Base-by-base conservation (phyloP, 2,329 filamentous ascomycete species). In the Didymella keratinophila region DNA sequence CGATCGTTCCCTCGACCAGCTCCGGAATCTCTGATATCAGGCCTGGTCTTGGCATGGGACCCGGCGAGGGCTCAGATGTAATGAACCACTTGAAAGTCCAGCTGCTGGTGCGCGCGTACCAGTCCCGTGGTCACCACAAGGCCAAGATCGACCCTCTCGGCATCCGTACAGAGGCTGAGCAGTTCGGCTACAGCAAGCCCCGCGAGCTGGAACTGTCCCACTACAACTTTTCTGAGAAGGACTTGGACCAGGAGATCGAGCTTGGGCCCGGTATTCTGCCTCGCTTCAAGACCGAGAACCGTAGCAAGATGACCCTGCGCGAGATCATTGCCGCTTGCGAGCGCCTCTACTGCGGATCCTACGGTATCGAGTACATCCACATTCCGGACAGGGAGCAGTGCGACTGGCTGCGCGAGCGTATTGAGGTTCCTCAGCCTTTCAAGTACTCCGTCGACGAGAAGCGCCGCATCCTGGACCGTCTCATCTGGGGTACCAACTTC, bases 401-500 rank as follows among this genome's bases (percentile, higher is more conserved):
- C 82, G 95, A 99, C 81, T 99, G 95, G 95, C 88, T 99, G 63
- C 89, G 95, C 72, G 91, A 97, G 80, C 92, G 95, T 64, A 86
- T 98, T 70, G 95, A 99, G 82, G 90, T 98, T 50, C 94, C 94
- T 44, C 87, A 89, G 71, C 93, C 95, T 12, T 99, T 96, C 86
- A 96, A 96, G 80, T 98, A 97, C 83, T 96, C 92, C 0, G 90
- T 97, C 60, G 95, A 98, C 73, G 95, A 99, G 85, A 99, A 99
- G 87, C 91, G 95, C 75, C 89, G 95, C 68, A 97, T 99, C 69
- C 86, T 99, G 67, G 95, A 99, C 81, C 92, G 95, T 75, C 84
- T 99, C 66, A 99, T 99, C 79, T 99, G 95, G 95, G 94, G 92
- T 77, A 96, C 93, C 65, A 97, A 92, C 80, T 99, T 99, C 78